Percentiles rank a stretch among this genome's conserved stretches.
Evolutionary conservation across 2,329 filamentous ascomycete genomes (phyloP).

Genomic region (Tolypocladium album): DNA sequence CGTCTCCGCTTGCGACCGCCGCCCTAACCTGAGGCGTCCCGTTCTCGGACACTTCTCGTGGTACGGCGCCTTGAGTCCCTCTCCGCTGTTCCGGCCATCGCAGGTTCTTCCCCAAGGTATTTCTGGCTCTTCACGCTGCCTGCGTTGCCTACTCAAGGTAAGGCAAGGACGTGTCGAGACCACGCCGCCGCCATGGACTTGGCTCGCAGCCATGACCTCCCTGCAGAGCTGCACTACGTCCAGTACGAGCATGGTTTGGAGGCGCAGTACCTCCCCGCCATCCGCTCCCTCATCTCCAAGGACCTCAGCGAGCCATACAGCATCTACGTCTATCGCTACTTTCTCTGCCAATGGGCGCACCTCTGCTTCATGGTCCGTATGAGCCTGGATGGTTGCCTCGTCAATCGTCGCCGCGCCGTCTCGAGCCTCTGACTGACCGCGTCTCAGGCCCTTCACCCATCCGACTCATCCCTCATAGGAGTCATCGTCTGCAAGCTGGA

Average conservation of each 20-base stretch:
- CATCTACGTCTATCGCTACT: conserved; percentile 98
- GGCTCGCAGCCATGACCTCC: conserved; percentile 21
- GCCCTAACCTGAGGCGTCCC: neutral
- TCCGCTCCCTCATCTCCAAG: conserved; percentile 86
- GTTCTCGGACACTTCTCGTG: neutral
- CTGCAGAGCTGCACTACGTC: conserved; percentile 43
- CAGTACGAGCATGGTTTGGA: conserved; percentile 54
- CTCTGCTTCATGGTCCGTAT: conserved; percentile 78
- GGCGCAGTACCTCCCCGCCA: conserved; percentile 63
- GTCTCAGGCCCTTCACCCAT: conserved; percentile 46
- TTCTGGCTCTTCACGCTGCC: neutral
- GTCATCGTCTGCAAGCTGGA: conserved; percentile 95
- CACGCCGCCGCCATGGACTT: conserved; percentile 13
- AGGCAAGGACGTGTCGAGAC: neutral
- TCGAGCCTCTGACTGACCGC: conserved; percentile 2
- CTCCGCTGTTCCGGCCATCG: neutral
- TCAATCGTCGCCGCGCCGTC: neutral
- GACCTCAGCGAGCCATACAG: conserved; percentile 97
- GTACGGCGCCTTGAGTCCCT: neutral
- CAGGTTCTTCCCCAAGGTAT: neutral
- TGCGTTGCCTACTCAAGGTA: neutral
- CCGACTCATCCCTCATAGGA: conserved; percentile 60
- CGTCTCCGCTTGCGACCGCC: neutral
- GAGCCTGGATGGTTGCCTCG: neutral
- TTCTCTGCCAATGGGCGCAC: conserved; percentile 94